These are phyloP conservation scores for Mallotus nudiflorus DNA, from an alignment of 345 rosid species.

Conservation along the genomic window DNA sequence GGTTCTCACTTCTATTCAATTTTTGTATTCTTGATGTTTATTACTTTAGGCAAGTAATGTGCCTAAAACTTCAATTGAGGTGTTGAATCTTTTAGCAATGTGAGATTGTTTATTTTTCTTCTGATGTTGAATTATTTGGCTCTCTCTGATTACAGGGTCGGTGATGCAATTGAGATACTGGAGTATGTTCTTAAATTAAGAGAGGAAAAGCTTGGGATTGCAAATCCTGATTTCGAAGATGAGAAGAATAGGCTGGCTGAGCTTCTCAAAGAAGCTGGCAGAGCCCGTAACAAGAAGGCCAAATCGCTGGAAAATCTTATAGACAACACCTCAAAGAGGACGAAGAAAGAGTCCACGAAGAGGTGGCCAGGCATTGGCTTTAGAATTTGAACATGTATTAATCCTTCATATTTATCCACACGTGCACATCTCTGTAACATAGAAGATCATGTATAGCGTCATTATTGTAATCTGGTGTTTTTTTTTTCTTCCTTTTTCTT, in stretches of 20 bases:
- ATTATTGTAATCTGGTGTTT: slow-evolving; percentile 36
- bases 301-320: slow-evolving; percentile 93
- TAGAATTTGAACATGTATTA: slow-evolving; percentile 47
- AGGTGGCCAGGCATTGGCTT: slow-evolving; percentile 95
- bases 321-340: slow-evolving; percentile 73
- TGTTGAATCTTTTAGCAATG: not conserved
- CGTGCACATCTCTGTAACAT: slow-evolving; percentile 49
- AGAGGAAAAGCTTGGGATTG: slow-evolving; percentile 96
- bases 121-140: slow-evolving; percentile 1
- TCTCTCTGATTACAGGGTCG: slow-evolving; percentile 58
- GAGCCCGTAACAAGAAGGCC: slow-evolving; percentile 80
- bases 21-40: not conserved
- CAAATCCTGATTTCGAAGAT: slow-evolving; percentile 96
- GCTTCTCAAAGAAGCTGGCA: slow-evolving; percentile 96
- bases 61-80: too few relatives aligned
- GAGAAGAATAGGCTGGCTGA: slow-evolving; percentile 91
- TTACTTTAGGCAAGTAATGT: not conserved
- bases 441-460: slow-evolving; percentile 58
- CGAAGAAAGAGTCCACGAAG: slow-evolving; percentile 71
- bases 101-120: not conserved
- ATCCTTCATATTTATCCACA: slow-evolving; percentile 23
- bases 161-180: slow-evolving; percentile 92
- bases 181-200: slow-evolving; percentile 87
- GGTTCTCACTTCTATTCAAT: not conserved
- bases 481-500: not conserved